Percentiles rank a stretch among this genome's conserved stretches.
Evolutionary conservation across 768 basidiomycete species (phyloP).

Genomic region (Mycena epipterygia): DNA sequence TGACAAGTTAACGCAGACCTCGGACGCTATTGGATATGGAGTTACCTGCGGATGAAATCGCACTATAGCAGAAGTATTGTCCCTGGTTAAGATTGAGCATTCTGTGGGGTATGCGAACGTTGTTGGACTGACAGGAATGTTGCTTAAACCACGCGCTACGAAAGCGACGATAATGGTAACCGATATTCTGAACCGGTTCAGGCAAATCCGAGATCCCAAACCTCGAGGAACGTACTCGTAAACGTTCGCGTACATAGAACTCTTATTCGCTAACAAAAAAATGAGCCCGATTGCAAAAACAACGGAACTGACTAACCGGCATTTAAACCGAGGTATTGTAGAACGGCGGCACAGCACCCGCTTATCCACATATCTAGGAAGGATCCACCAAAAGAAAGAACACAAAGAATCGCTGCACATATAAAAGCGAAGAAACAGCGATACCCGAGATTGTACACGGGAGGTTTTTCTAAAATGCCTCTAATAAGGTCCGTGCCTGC

Average conservation of each 20-base stretch:
- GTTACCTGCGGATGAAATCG: slow-evolving; percentile 85
- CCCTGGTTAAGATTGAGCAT: slow-evolving; percentile 46
- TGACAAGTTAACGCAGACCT: background rate
- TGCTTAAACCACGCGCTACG: slow-evolving; percentile 82
- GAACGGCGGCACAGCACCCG: slow-evolving; percentile 73
- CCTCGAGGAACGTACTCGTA: slow-evolving; percentile 78
- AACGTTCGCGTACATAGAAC: slow-evolving; percentile 93
- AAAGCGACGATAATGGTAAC: slow-evolving; percentile 89
- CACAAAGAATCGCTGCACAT: slow-evolving; percentile 86
- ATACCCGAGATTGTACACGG: slow-evolving; percentile 75
- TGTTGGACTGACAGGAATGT: slow-evolving; percentile 59
- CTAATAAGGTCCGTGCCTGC: slow-evolving; percentile 80
- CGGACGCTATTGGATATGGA: background rate
- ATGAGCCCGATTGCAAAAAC: background rate
- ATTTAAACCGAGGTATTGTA: slow-evolving; percentile 86
- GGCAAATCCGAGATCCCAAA: background rate
- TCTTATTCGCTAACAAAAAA: slow-evolving; percentile 72
- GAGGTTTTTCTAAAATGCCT: slow-evolving; percentile 70
- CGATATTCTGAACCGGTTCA: slow-evolving; percentile 70
- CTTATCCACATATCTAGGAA: slow-evolving; percentile 88
- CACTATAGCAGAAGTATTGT: slow-evolving; percentile 88
- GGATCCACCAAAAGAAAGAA: slow-evolving; percentile 85
- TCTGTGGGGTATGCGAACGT: background rate
- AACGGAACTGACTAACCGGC: slow-evolving; percentile 47
- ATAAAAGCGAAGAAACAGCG: slow-evolving; percentile 84